A percentile compares a stretch with the other conserved stretches of the same genome.
Conservation (phyloP, 2,329 filamentous ascomycete species). For the Akanthomyces dipterigenus region DNA sequence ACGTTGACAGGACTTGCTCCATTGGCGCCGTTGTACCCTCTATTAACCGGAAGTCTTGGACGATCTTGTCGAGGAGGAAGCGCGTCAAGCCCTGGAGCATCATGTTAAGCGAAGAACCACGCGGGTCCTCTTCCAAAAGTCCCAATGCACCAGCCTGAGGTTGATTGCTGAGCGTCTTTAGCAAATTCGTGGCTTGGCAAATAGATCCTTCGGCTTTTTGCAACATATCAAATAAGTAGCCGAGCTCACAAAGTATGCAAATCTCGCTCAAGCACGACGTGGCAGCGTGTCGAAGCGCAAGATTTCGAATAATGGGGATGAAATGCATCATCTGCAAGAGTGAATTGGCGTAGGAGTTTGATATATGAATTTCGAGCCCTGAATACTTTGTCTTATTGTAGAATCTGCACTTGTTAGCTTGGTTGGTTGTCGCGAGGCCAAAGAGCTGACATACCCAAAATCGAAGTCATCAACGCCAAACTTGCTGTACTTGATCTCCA, state of each 20-base stretch:
- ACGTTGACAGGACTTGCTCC: constrained; percentile 66
- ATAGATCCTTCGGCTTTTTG: constrained; percentile 91
- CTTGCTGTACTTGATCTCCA: constrained; percentile 98
- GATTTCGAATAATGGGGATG: constrained; percentile 78
- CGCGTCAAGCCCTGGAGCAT: constrained; percentile 84
- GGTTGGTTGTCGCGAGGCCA: not conserved
- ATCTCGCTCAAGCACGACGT: constrained; percentile 74
- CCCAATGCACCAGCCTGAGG: constrained; percentile 72
- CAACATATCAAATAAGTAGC: constrained; percentile 95
- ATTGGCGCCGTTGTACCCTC: constrained; percentile 55
- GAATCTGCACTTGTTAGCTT: constrained; percentile 49
- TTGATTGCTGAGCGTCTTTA: constrained; percentile 81
- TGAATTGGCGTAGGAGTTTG: constrained; percentile 93
- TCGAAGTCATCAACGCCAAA: constrained; percentile 99
- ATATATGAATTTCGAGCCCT: constrained; percentile 90
- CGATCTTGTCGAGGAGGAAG: constrained; percentile 77
- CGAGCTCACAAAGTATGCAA: constrained; percentile 88
- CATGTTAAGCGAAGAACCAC: constrained; percentile 63
- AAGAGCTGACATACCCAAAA: constrained; percentile 59
- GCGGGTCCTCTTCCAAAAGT: constrained; percentile 76
- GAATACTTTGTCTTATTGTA: constrained; percentile 93
- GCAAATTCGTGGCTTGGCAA: constrained; percentile 90
- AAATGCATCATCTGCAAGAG: constrained; percentile 88
- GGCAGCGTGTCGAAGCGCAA: constrained; percentile 82
- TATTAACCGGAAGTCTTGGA: constrained; percentile 67